A percentile compares a stretch with the other conserved stretches of the same genome.
These are phyloP conservation scores for Cryptosporidium sp. DNA, from an alignment of 169 alveolate genomes.

Conservation along the genomic window DNA sequence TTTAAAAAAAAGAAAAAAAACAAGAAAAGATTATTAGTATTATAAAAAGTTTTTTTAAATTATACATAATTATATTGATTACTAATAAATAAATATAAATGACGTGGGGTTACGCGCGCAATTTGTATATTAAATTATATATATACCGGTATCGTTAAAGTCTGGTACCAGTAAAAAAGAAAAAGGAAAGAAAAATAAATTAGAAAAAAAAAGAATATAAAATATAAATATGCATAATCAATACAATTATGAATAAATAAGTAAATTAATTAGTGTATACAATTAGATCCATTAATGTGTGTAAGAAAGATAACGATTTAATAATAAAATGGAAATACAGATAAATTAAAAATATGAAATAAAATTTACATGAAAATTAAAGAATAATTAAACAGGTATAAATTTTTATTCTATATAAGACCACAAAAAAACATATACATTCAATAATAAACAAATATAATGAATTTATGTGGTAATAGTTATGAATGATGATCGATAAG, in stretches of 20 bases:
- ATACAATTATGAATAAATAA: background rate
- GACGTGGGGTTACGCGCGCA: conserved; percentile 39
- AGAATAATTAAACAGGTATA: too few species aligned
- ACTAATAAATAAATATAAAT: background rate
- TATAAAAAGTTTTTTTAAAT: background rate
- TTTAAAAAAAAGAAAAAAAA: background rate
- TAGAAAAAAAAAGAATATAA: background rate
- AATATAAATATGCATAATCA: too few species aligned
- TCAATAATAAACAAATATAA: too few species aligned
- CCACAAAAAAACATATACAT: too few species aligned
- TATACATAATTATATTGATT: background rate
- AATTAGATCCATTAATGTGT: background rate
- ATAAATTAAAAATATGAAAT: too few species aligned
- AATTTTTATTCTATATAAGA: too few species aligned
- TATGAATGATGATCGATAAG: background rate
- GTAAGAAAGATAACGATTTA: background rate
- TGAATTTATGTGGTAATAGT: background rate
- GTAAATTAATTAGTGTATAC: too few species aligned
- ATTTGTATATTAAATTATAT: background rate
- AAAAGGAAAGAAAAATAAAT: too few species aligned
- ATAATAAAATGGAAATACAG: background rate
- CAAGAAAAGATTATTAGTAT: too few species aligned
- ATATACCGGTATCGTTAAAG: background rate
- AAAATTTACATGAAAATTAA: background rate
- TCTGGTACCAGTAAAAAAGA: background rate